Base-by-base conservation (phyloP, 345 rosid species). In the Brassica juncea region DNA sequence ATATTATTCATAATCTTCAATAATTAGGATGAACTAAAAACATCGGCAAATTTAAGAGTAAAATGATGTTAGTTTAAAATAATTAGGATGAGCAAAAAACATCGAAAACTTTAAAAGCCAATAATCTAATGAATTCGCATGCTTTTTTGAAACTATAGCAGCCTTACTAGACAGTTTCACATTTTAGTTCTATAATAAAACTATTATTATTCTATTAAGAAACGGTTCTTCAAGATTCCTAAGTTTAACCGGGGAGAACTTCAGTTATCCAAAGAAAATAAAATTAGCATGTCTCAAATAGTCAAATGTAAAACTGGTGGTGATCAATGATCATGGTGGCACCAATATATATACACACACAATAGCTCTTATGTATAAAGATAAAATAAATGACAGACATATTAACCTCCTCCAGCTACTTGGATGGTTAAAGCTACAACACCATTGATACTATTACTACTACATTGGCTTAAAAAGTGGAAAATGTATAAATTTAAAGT, bases 281-380 rank as follows among this genome's bases (percentile, higher is more conserved):
- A 64, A 70, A 64, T 80, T 80, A 75, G 83, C 80, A 75, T 55
- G 67, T 74, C 75, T 62, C 60, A 74, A n/a, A n/a, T n/a, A n/a
- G n/a, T n/a, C n/a, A n/a, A 74, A 74, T 62, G 64, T 74, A 80
- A 79, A 47, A 79, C 34, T 16, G 71, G 79, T 69, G 71, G 74
- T 62, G 82, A 57, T 61, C 59, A 70, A 69, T 62, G 82, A 57
- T 68, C 59, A 70, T 42, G 63, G 80, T 70, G 27, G 37, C 83
- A 80, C 80, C 83, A 80, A 80, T 74, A 55, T 70, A 74, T 64
- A 80, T 31, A 79, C 68, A 79, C 68, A 79, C 63, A 63, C 79
- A 80, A 63, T 72, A 80, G 70, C 76, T 74, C 82, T n/a, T 76
- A 77, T 42, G 30, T 68, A 52, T 34, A 62, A 39, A 30, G 72